Conservation (phyloP, 2,329 filamentous ascomycete species). For the Myriosclerotinia scirpicola region DNA sequence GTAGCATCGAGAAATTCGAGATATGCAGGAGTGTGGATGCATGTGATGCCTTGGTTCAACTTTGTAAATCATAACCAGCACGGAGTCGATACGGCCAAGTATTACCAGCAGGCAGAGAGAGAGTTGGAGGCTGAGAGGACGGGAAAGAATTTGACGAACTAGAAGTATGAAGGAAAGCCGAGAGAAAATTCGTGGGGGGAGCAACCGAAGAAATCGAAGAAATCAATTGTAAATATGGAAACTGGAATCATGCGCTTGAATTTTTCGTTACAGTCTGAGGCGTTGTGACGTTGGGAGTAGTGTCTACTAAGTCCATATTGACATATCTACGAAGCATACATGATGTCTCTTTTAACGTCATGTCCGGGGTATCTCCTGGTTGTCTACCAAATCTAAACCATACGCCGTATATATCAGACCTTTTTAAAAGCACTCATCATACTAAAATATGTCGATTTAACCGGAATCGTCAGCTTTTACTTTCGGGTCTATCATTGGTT, state of each 20-base stretch:
- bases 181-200: conserved; percentile 14
- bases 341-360: background rate
- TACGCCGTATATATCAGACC: background rate
- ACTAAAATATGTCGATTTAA: background rate
- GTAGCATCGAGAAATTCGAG: conserved; percentile 89
- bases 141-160: conserved; percentile 34
- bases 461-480: conserved; percentile 6
- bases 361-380: background rate
- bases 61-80: conserved; percentile 94
- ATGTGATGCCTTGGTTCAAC: conserved; percentile 94
- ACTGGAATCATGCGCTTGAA: conserved; percentile 9
- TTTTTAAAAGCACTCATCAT: background rate
- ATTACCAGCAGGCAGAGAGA: conserved; percentile 91
- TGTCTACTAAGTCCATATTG: background rate
- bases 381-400: background rate
- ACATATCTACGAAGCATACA: background rate
- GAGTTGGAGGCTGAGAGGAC: conserved; percentile 80
- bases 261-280: background rate
- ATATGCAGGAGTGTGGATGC: conserved; percentile 81
- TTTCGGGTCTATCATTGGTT: conserved; percentile 32
- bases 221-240: conserved; percentile 22
- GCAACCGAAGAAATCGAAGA: background rate
- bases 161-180: background rate
- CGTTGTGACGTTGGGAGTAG: background rate
- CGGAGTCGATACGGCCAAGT: conserved; percentile 97